Evolutionary conservation across 2,329 filamentous ascomycete species (phyloP).

Genomic region (Paraphaeosphaeria minitans): DNA sequence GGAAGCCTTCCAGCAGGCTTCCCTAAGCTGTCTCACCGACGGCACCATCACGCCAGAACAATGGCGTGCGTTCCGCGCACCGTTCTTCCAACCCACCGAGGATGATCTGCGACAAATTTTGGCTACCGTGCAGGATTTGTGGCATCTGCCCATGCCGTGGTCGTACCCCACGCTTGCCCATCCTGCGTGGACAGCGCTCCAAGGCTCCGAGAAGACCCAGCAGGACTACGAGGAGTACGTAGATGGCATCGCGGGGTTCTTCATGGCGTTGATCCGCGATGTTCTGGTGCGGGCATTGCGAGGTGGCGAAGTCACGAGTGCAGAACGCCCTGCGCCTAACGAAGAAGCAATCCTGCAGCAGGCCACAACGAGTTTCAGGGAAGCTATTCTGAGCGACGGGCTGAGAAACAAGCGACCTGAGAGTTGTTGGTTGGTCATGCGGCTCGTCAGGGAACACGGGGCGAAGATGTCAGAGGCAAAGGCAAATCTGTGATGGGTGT

Average conservation of each 20-base stretch:
- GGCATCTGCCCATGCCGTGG: constrained; percentile 1
- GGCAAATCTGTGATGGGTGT: background rate
- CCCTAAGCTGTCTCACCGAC: background rate
- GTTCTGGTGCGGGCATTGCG: background rate
- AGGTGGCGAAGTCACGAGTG: background rate
- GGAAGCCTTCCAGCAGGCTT: background rate
- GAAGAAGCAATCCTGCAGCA: background rate
- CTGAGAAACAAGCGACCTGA: background rate
- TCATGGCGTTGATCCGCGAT: background rate
- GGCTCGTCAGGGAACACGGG: background rate
- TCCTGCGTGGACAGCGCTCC: background rate
- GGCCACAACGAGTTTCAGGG: background rate
- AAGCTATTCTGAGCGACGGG: background rate
- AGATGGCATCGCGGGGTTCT: background rate
- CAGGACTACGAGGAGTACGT: background rate
- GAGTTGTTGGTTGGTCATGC: background rate
- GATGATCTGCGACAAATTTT: background rate
- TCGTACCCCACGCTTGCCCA: background rate
- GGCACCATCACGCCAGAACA: background rate
- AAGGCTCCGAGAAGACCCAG: background rate
- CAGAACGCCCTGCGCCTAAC: background rate
- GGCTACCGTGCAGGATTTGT: background rate
- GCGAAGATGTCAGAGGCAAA: background rate
- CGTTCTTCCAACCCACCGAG: background rate
- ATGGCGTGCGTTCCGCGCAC: background rate